Conservation (phyloP, 202 grass and related monocot genomes). For the Zizania palustris region DNA sequence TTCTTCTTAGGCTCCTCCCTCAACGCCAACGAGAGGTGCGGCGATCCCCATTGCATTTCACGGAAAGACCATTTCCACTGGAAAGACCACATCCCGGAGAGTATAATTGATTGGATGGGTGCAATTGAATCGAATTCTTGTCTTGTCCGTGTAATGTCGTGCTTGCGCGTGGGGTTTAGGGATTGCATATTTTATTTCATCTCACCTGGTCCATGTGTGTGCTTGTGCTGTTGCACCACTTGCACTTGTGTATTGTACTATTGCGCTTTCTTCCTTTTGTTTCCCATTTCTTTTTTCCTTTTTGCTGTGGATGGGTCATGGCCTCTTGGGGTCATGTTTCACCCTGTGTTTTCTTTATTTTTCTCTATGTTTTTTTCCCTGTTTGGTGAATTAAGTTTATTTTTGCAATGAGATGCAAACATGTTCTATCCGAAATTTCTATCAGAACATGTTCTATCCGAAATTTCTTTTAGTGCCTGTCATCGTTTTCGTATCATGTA, state of each 20-base stretch:
- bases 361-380: not conserved
- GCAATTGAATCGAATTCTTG: constrained; percentile 26
- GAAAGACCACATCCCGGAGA: not conserved
- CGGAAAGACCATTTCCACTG: not conserved
- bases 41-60: not conserved
- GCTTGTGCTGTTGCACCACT: constrained; percentile 10
- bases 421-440: too few relatives aligned
- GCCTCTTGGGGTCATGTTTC: constrained; percentile 38
- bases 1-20: constrained; percentile 76
- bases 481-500: not conserved
- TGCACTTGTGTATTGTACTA: constrained; percentile 43
- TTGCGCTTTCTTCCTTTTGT: constrained; percentile 18
- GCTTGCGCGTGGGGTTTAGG: constrained; percentile 27
- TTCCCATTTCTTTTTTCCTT: not conserved
- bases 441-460: not conserved
- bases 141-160: constrained; percentile 6
- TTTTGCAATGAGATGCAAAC: not conserved
- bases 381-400: not conserved
- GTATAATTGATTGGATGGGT: not conserved
- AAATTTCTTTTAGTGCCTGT: too few relatives aligned
- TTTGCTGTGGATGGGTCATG: constrained; percentile 21
- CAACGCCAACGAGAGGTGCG: constrained; percentile 81
- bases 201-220: constrained; percentile 36
- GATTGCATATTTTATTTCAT: constrained; percentile 39
- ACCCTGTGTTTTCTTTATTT: constrained; percentile 17